Base-by-base conservation (phyloP, 768 basidiomycete genomes). In the Boletellus ananas region DNA sequence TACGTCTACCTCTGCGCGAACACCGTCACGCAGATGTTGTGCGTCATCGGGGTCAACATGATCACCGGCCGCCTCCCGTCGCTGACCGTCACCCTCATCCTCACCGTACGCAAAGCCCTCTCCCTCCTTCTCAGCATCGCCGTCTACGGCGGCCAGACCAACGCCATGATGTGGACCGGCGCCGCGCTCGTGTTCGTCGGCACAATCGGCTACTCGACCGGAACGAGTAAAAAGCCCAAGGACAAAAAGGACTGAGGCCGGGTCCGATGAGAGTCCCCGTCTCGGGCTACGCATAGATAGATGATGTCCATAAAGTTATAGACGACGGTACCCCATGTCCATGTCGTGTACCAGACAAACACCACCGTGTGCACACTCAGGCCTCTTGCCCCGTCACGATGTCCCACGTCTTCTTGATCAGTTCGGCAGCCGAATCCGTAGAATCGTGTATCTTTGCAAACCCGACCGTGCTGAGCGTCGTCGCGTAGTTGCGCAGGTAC, bases 41-140 rank as follows among this genome's bases (percentile, higher is more conserved):
- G 94, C 68, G 84, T 87, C 14, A 74, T 89, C 0, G 94, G 94
- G 29, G 94, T 95, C 38, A 84, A 96, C 65, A 76, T 90, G 41
- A 77, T 97, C 53, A 91, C 91, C 0, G 83, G 84, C 1, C 79
- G 82, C 40, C 85, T 90, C 6, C 81, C 79, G 43, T 77, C 85
- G 10, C 74, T 93, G 35, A 86, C 80, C 1, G 90, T 93, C 16
- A 89, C 86, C 4, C 83, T 92, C 47, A 76, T 90, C 21, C 75
- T 91, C 36, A 87, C 86, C 45, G 85, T 93, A 16, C 79, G 90
- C 50, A 93, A 93, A 63, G 90, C 89, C 12, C 74, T 79, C 27
- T 90, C 87, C 47, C 70, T 92, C 14, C 66, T 90, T 20, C 73
- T 93, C 56, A 91, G 88, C 59, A 81, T 89, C 20, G 54, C 72